phyloP scores from a whole-genome alignment of 768 basidiomycete species.

The Lentinula sp. region DNA sequence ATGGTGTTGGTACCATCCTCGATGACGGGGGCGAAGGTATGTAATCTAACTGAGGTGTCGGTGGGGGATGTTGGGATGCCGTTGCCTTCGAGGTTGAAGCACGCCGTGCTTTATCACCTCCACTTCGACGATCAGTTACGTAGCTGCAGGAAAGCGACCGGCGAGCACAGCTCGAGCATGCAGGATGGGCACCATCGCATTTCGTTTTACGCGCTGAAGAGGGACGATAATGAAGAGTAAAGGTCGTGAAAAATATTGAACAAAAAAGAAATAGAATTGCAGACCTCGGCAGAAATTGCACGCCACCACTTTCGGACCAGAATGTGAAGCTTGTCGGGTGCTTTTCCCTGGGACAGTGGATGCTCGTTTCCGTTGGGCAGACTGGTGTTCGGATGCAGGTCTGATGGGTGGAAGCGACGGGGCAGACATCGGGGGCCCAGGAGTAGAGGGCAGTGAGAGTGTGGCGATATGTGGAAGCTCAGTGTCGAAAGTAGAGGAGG shows the following conservation, averaged over 20 bases:
- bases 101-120: conserved; percentile 29
- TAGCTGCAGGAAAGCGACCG: conserved; percentile 75
- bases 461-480: conserved; percentile 72
- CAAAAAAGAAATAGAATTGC: conserved; percentile 17
- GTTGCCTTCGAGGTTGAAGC: conserved; percentile 43
- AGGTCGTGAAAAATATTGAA: background rate
- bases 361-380: conserved; percentile 63
- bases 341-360: conserved; percentile 63
- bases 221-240: background rate
- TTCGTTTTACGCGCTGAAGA: conserved; percentile 77
- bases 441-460: conserved; percentile 47
- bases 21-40: conserved; percentile 56
- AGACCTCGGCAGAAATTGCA: conserved; percentile 86
- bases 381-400: conserved; percentile 62
- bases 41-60: conserved; percentile 31
- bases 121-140: conserved; percentile 56
- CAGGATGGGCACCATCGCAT: conserved; percentile 82
- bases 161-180: conserved; percentile 78
- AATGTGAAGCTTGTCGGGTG: conserved; percentile 51
- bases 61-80: conserved; percentile 12
- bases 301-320: conserved; percentile 82
- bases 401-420: conserved; percentile 59
- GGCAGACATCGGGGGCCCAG: conserved; percentile 54
- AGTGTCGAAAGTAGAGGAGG: conserved; percentile 29
- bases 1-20: conserved; percentile 45